These are phyloP conservation scores for Adansonia madagascariensis DNA, from an alignment of 441 rosid species.

Conservation along the genomic window DNA sequence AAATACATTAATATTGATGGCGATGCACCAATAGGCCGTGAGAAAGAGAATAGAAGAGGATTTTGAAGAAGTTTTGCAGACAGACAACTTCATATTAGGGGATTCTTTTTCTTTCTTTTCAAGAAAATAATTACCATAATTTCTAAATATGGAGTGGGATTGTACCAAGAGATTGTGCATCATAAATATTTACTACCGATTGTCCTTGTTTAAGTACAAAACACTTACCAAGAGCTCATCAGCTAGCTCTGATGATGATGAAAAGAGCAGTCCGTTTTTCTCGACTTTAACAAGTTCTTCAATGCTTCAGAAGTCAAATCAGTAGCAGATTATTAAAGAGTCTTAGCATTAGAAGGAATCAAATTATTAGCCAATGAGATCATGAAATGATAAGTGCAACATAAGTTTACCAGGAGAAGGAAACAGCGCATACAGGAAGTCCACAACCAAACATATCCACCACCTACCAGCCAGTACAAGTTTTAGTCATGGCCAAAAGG, in stretches of 20 bases:
- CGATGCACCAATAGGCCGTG: not conserved
- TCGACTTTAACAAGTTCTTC: constrained; percentile 81
- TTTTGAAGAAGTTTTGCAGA: no score
- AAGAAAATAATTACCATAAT: not conserved
- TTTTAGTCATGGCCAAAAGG: constrained; percentile 2
- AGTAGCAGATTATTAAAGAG: constrained; percentile 18
- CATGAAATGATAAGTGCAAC: constrained; percentile 14
- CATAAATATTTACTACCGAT: not conserved
- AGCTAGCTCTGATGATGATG: constrained; percentile 91
- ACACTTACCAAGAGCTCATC: constrained; percentile 76
- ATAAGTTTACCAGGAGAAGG: constrained; percentile 78
- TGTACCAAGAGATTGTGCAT: not conserved
- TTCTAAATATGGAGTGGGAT: not conserved
- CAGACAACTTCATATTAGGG: no score
- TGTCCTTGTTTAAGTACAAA: constrained; percentile 13
- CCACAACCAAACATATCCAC: constrained; percentile 99
- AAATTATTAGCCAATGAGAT: constrained; percentile 7
- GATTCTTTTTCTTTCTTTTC: no score
- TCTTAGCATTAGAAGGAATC: constrained; percentile 5
- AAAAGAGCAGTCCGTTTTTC: constrained; percentile 87
- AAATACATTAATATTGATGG: not conserved
- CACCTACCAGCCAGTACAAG: constrained; percentile 50
- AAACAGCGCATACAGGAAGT: constrained; percentile 95
- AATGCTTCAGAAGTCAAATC: constrained; percentile 57
- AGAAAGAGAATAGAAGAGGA: no score